Evolutionary conservation across 2,329 filamentous ascomycete genomes (phyloP), one percentile per base, ranked within the genome.

Genomic region (Ascocoryne sarcoides): DNA sequence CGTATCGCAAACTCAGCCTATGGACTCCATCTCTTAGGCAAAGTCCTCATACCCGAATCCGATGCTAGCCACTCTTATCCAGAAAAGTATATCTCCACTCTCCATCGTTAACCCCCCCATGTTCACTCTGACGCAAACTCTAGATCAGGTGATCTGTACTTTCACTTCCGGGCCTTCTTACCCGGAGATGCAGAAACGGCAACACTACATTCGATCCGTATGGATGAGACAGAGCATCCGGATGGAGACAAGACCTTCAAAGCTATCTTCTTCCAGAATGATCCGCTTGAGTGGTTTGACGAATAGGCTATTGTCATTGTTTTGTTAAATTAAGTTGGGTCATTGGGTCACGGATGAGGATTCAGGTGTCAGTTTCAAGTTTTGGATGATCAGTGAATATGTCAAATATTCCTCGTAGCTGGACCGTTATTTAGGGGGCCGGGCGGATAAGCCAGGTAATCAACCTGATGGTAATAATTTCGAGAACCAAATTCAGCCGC

Each of bases 211-310:
- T 61, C 62, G 46, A 68, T 73, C 48, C 66, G 53, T 33, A 52
- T 52, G 44, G 65, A 70, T 47, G 66, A 71, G 49, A 57, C 49
- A 10, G 65, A 68, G 42, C 60, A 63, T 43, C 48, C 51, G 17
- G 64, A 63, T 32, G 68, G 67, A 5, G 60, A 60, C n/a, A 63
- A 64, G 37, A 61, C 52, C 31, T 73, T 64, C 51, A 62, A 62
- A 18, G 68, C 67, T 5, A 63, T 72, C 32, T 71, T 71, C 44
- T 62, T 57, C 5, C 61, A 64, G 47, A 54, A 65, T n/a, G 69
- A 72, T 48, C 47, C 57, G 3, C 55, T 71, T 32, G 65, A 73
- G 53, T 76, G 72, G 72, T 76, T 76, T 50, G 70, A 75, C 46
- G 68, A 66, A 18, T 59, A 46, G n/a, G n/a, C n/a, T n/a, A n/a